Evolutionary conservation across 495 filamentous ascomycete species (phyloP), one percentile per base, ranked within the genome.

Genomic region (Margaritispora aquatica): DNA sequence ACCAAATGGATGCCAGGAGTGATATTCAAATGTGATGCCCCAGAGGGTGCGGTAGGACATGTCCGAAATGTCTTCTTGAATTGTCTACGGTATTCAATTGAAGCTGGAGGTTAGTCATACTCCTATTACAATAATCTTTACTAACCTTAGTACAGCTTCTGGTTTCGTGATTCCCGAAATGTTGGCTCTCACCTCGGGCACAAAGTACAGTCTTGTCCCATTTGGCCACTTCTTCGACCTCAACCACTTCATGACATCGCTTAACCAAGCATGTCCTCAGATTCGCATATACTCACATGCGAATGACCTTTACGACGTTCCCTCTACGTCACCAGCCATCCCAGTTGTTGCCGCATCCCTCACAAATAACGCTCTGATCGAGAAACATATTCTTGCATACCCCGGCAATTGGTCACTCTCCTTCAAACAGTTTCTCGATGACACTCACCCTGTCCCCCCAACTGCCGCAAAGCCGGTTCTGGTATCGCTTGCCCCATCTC

Each of bases 201-300:
- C 69, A n/a, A 55, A 36, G 26, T 2, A 1, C n/a, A 51, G 41
- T 10, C 49, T 48, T 0, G 23, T 58, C 21, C 63, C 57, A 0
- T 73, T 78, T 60, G 63, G 51, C 52, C 75, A 79, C 66, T 71
- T 79, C 67, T 81, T 81, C 63, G 74, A 78, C 51, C 69, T 70
- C 38, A 23, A 51, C 10, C 73, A 76, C 64, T 78, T 81, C 65
- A 69, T 69, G 0, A 29, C 22, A 19, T 68, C 65, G 1, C 61
- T 80, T 26, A 56, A 36, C 0, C 47, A 57, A 0, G 58, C 72
- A 0, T 81, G 77, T 50, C 74, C 72, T 2, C 68, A 73, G 58
- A 70, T 76, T 60, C 63, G 64, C 21, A n/a, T 76, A 34, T 57
- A 60, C 15, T 15, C 41, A 17, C 41, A 57, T 31, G 19, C 26